Evolutionary conservation across 371 early-diverging fungal genomes (phyloP).

Genomic region (Lichtheimia corymbifera): DNA sequence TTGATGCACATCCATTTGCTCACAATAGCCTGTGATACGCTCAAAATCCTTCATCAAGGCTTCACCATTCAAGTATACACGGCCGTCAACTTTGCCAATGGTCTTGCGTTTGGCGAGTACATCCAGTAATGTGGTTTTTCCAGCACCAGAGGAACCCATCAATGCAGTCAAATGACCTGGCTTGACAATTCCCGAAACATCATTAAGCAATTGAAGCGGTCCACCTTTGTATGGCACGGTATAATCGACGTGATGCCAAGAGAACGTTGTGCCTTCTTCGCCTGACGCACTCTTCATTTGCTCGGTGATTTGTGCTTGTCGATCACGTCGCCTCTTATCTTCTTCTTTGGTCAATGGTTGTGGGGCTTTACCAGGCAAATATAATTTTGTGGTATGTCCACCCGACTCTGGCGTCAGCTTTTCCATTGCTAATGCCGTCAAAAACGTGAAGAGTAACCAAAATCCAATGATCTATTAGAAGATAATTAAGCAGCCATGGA

Average conservation of each 20-base stretch:
- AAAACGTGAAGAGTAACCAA: conserved; percentile 39
- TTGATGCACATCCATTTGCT: conserved; percentile 82
- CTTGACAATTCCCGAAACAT: conserved; percentile 53
- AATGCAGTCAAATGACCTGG: conserved; percentile 75
- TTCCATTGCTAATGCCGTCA: conserved; percentile 44
- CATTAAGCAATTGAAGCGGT: conserved; percentile 46
- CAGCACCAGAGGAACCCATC: conserved; percentile 84
- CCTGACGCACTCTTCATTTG: conserved; percentile 26
- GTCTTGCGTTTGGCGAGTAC: conserved; percentile 76
- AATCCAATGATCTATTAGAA: conserved; percentile 24
- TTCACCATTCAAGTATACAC: conserved; percentile 59
- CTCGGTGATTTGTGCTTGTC: conserved; percentile 27
- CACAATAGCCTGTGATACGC: conserved; percentile 78
- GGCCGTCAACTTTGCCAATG: conserved; percentile 70
- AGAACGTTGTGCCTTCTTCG: conserved; percentile 42
- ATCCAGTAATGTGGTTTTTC: conserved; percentile 87
- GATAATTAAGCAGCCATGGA: too few relatives aligned
- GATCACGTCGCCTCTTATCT: conserved; percentile 22
- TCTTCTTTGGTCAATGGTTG: conserved; percentile 21
- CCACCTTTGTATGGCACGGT: conserved; percentile 53
- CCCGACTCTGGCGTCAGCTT: conserved; percentile 32
- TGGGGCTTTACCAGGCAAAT: conserved; percentile 31
- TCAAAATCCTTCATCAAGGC: conserved; percentile 54
- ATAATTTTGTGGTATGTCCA: conserved; percentile 51
- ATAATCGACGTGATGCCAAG: conserved; percentile 55